phyloP scores from a whole-genome alignment of 805 yeast species.

The Tanozyma kutaoensis region DNA sequence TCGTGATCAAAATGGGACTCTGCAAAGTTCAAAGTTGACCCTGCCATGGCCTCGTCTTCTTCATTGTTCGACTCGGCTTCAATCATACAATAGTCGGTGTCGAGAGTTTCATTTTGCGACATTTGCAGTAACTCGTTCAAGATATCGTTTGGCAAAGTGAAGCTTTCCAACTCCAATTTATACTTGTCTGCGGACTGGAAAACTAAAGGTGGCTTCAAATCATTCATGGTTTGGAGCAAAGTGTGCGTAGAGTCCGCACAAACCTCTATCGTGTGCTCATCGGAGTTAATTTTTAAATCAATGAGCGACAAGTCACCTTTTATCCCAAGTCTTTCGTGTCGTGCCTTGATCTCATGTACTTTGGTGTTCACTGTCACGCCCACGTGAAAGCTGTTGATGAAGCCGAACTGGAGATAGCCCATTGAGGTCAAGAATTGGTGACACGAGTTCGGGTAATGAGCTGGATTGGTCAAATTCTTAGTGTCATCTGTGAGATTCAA shows the following conservation, averaged over 20 bases:
- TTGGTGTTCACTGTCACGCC: conserved; percentile 17
- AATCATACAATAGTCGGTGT: conserved; percentile 1
- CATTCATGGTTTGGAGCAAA: conserved; percentile 51
- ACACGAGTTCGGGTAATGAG: not conserved
- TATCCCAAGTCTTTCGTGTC: conserved; percentile 9
- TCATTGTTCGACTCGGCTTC: conserved; percentile 15
- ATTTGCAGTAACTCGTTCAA: conserved; percentile 18
- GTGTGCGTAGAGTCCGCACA: conserved; percentile 85
- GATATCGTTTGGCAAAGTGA: conserved; percentile 16
- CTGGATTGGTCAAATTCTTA: not conserved
- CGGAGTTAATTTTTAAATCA: conserved; percentile 35
- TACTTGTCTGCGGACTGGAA: conserved; percentile 51
- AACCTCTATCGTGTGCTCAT: conserved; percentile 33
- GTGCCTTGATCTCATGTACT: conserved; percentile 7
- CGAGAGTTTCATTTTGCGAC: not conserved
- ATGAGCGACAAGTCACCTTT: conserved; percentile 13
- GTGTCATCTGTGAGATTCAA: conserved; percentile 55
- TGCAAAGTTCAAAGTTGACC: conserved; percentile 2
- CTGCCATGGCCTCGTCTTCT: conserved; percentile 9
- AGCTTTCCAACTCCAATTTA: conserved; percentile 18
- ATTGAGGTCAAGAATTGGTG: conserved; percentile 19
- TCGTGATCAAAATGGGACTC: conserved; percentile 3
- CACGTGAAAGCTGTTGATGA: conserved; percentile 22
- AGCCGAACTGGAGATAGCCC: conserved; percentile 46
- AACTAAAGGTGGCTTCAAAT: conserved; percentile 54